phyloP scores from a whole-genome alignment of 2,329 filamentous ascomycete species.

The Emmonsiellopsis sp. region DNA sequence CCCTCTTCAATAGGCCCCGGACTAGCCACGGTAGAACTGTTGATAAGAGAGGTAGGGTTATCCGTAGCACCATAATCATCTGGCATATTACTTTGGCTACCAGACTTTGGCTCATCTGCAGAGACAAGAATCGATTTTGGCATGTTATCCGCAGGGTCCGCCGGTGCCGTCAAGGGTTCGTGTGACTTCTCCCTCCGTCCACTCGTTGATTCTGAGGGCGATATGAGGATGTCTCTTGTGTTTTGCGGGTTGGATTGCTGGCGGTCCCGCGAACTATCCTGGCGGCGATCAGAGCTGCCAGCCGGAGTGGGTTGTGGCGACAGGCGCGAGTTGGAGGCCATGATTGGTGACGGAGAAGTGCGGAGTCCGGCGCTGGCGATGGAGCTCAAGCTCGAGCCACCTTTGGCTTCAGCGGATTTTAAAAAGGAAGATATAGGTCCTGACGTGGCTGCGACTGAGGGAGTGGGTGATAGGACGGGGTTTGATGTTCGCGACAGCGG shows the following conservation, averaged over 20 bases:
- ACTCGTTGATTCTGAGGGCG: conserved; percentile 24
- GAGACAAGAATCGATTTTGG: conserved; percentile 42
- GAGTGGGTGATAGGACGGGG: conserved; percentile 15
- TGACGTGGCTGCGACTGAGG: conserved; percentile 20
- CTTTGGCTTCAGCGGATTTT: conserved; percentile 25
- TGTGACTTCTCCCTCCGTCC: conserved; percentile 20
- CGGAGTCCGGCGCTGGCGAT: conserved; percentile 36
- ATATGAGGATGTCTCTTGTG: conserved; percentile 32
- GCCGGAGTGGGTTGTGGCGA: conserved; percentile 32
- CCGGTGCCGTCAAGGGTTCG: conserved; percentile 7
- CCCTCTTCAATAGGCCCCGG: conserved; percentile 39
- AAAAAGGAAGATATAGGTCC: conserved; percentile 22
- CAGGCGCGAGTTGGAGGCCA: background rate
- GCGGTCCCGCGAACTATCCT: conserved; percentile 22
- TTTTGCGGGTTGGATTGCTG: conserved; percentile 31
- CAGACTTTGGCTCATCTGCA: conserved; percentile 25
- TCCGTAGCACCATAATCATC: conserved; percentile 41
- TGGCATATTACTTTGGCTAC: conserved; percentile 7
- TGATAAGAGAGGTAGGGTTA: conserved; percentile 42
- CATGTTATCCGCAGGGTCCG: conserved; percentile 33
- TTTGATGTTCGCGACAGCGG: conserved; percentile 21
- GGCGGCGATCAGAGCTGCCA: conserved; percentile 32
- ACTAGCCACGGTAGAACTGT: conserved; percentile 40
- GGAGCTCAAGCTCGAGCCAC: conserved; percentile 30
- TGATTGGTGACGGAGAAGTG: conserved; percentile 19